Evolutionary conservation across 164 flowering plant genomes (phyloP).

Genomic region (Chimonanthus praecox): DNA sequence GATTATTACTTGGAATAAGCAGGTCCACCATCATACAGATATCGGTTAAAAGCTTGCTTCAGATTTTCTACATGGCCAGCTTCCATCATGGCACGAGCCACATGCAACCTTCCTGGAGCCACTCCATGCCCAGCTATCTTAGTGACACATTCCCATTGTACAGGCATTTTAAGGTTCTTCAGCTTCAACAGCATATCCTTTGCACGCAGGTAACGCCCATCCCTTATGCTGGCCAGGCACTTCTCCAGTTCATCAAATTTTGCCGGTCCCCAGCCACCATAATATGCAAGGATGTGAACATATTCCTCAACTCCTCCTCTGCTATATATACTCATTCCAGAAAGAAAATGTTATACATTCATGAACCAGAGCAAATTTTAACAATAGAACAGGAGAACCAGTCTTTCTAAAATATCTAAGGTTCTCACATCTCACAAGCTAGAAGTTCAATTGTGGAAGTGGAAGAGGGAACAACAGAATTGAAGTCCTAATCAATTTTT

Average conservation of each 20-base stretch:
- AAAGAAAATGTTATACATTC: not conserved
- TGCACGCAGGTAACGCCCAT: constrained; percentile 78
- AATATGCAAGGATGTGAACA: constrained; percentile 90
- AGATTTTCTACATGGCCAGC: constrained; percentile 89
- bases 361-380: not conserved
- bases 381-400: not conserved
- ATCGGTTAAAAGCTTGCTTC: constrained; percentile 79
- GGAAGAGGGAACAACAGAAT: not conserved
- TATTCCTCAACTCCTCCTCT: constrained; percentile 69
- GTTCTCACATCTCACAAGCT: not conserved
- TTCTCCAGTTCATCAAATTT: constrained; percentile 54
- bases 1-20: constrained; percentile 79
- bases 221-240: constrained; percentile 62
- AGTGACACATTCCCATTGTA: constrained; percentile 64
- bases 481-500: not conserved
- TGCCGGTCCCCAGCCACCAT: constrained; percentile 79
- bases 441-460: not conserved
- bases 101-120: constrained; percentile 95
- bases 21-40: constrained; percentile 92
- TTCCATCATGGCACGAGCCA: constrained; percentile 94
- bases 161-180: constrained; percentile 67
- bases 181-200: constrained; percentile 66
- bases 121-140: constrained; percentile 86
- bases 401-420: not conserved
- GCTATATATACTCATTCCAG: constrained; percentile 8